A percentile compares a stretch with the other conserved stretches of the same genome.
These are phyloP conservation scores for Fusarium agapanthi DNA, from an alignment of 2,329 filamentous ascomycete species.

Conservation along the genomic window DNA sequence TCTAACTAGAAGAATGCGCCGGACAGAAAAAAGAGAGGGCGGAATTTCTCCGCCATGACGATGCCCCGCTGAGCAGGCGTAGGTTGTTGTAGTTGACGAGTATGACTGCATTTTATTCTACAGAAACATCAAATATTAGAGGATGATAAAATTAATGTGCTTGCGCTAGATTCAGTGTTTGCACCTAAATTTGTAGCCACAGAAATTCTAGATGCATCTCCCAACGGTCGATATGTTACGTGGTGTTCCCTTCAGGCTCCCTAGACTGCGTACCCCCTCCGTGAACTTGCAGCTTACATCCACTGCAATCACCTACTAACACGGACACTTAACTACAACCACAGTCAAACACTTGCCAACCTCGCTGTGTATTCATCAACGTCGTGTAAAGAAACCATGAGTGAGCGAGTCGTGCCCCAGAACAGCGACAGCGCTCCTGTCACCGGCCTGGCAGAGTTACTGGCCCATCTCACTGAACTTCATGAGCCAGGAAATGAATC, in stretches of 20 bases:
- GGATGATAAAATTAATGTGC: no score
- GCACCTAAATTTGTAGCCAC: neutral
- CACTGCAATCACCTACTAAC: neutral
- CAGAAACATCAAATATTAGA: neutral
- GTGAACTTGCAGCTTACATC: constrained; percentile 18
- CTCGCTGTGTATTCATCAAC: neutral
- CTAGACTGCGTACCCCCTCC: constrained; percentile 12
- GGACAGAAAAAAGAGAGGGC: constrained; percentile 10
- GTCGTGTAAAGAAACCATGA: constrained; percentile 33
- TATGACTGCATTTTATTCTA: neutral
- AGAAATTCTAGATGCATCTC: neutral
- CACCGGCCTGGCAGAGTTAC: constrained; percentile 62
- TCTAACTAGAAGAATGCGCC: constrained; percentile 6
- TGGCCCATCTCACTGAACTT: constrained; percentile 62
- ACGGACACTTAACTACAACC: neutral
- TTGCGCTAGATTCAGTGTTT: neutral
- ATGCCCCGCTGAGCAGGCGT: constrained; percentile 19
- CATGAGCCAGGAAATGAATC: constrained; percentile 50
- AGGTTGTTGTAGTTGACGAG: neutral
- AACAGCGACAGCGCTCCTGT: constrained; percentile 50
- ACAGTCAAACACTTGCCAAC: neutral
- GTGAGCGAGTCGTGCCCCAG: constrained; percentile 47
- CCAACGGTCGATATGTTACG: neutral
- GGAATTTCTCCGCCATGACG: constrained; percentile 34
- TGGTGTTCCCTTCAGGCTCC: constrained; percentile 10